Evolutionary conservation across 2,329 filamentous ascomycete genomes (phyloP), one percentile per base, ranked within the genome.

Genomic region (Talaromyces marneffei): DNA sequence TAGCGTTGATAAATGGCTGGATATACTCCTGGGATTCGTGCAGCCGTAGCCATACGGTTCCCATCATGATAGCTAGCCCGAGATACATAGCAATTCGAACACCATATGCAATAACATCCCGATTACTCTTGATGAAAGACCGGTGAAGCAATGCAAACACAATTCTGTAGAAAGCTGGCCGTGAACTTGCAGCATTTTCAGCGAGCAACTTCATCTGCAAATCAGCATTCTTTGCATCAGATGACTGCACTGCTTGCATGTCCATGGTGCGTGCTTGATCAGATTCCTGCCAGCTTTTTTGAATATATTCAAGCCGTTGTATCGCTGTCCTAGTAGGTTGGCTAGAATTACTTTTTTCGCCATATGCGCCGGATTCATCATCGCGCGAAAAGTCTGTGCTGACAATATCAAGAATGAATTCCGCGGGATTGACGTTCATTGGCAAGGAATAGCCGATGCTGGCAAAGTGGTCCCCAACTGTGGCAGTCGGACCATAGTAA

Each of bases 21-120:
- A 96, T 93, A 62, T 88, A 88, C 60, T 82, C 78, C 71, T 95
- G 91, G 0, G 81, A 77, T 0, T 87, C 81, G 3, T 82, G 77
- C 2, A 96, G 80, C 5, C 91, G 85, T 14, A 95, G 77, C 87
- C 90, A 96, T 12, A 95, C 89, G 0, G 91, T 95, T 4, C 91
- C 91, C n/a, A 56, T 59, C 8, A 65, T 61, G n/a, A 23, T 42
- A 23, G 90, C 90, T 16, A 95, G 80, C 75, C 84, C 85, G 63
- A 87, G 80, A 73, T 95, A 94, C 90, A 95, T 95, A 42, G 83
- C 87, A 44, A 94, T 80, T 3, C 91, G 85, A 66, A 94, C 91
- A 0, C 88, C 89, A 69, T 96, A 96, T 0, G 87, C 90, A 57
- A 96, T 85, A 6, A 95, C 82, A 71, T 96, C 91, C 27, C 91